phyloP scores from a whole-genome alignment of 2,329 filamentous ascomycete species.

The Metarhizium humberi region DNA sequence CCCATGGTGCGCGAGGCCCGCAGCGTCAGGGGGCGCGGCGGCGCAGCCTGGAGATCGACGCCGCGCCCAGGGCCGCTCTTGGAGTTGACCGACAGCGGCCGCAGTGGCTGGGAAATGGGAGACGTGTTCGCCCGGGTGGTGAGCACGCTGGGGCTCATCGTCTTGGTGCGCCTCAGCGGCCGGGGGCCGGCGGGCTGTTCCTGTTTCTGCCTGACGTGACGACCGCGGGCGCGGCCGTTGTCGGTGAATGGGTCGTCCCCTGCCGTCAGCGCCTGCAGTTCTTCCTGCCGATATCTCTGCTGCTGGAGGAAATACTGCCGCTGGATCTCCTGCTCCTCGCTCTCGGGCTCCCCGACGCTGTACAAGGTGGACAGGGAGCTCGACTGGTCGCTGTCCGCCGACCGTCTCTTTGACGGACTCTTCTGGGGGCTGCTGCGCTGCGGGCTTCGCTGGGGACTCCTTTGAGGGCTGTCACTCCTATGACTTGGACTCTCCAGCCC shows the following conservation, averaged over 20 bases:
- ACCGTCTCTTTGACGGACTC: constrained; percentile 16
- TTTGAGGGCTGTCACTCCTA: constrained; percentile 10
- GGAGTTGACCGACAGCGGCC: background rate
- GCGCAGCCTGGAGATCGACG: background rate
- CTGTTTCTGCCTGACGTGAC: constrained; percentile 2
- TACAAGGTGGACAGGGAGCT: constrained; percentile 49
- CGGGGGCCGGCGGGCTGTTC: constrained; percentile 7
- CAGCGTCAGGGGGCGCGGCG: constrained; percentile 1
- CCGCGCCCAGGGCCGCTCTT: background rate
- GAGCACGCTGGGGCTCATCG: constrained; percentile 12
- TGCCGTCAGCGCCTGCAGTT: background rate
- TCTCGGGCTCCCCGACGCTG: constrained; percentile 41
- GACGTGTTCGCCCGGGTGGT: background rate
- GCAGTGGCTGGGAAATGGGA: background rate
- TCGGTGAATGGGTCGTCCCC: constrained; percentile 24
- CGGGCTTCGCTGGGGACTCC: constrained; percentile 12
- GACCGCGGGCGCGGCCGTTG: background rate
- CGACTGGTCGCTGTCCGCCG: constrained; percentile 34
- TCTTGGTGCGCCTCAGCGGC: constrained; percentile 11
- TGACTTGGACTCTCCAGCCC: constrained; percentile 5
- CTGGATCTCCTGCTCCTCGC: constrained; percentile 13
- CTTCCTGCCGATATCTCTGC: background rate
- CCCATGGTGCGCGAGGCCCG: constrained; percentile 5
- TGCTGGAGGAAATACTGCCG: constrained; percentile 2
- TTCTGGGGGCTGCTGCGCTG: constrained; percentile 8